Percentiles rank a stretch among this genome's conserved stretches.
These are phyloP conservation scores for Phoma sp. DNA, from an alignment of 2,329 filamentous ascomycete species.

Conservation along the genomic window DNA sequence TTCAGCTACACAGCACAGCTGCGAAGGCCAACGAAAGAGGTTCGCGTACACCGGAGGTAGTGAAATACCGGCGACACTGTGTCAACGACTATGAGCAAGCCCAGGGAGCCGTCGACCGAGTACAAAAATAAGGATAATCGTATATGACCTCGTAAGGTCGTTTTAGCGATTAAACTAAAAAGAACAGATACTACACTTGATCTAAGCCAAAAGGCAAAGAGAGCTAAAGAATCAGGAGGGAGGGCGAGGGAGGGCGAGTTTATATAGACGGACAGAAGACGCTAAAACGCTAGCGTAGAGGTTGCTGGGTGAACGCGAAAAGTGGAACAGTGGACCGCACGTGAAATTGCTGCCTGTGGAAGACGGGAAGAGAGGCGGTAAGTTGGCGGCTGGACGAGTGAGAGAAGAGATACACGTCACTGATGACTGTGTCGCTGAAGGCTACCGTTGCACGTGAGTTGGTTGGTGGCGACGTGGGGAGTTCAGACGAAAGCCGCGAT, in stretches of 20 bases:
- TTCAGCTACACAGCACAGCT: not conserved
- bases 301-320: not conserved
- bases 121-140: conserved; percentile 14
- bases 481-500: too few species aligned
- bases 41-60: conserved; percentile 15
- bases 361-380: too few species aligned
- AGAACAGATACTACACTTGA: conserved; percentile 17
- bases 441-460: not conserved
- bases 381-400: too few species aligned
- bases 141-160: not conserved
- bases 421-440: not conserved
- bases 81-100: conserved; percentile 19
- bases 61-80: conserved; percentile 18
- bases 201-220: conserved; percentile 21
- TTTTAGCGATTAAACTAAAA: conserved; percentile 12
- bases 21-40: not conserved
- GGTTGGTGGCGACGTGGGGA: too few species aligned
- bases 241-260: conserved; percentile 8
- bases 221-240: conserved; percentile 15
- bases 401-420: too few species aligned
- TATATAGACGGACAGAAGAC: conserved; percentile 1
- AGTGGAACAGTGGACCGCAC: not conserved
- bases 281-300: conserved; percentile 2
- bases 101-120: conserved; percentile 5
- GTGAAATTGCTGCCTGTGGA: conserved; percentile 1